Conservation (phyloP, 768 basidiomycete genomes). For the Leccinum variicolor region DNA sequence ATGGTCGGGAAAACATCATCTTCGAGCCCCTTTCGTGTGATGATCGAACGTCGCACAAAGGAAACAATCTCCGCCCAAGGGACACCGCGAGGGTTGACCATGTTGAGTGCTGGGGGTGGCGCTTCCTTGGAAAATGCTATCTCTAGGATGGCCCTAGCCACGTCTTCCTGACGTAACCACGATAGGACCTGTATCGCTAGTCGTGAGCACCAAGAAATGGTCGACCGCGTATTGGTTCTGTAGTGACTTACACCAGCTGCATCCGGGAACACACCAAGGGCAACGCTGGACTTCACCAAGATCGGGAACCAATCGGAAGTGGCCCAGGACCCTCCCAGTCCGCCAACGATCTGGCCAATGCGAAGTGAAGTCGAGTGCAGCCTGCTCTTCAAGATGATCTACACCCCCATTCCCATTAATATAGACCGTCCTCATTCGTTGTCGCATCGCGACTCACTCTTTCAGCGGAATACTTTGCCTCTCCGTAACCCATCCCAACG, state of each 20-base stretch:
- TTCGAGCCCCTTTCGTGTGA: constrained; percentile 5
- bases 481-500: constrained; percentile 42
- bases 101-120: constrained; percentile 28
- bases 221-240: neutral
- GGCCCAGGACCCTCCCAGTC: constrained; percentile 40
- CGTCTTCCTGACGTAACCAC: constrained; percentile 43
- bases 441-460: constrained; percentile 20
- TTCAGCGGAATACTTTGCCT: constrained; percentile 44
- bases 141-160: constrained; percentile 33
- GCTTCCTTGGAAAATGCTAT: constrained; percentile 17
- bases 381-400: constrained; percentile 39
- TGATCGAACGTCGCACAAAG: constrained; percentile 17
- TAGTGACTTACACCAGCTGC: constrained; percentile 31
- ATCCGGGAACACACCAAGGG: constrained; percentile 26
- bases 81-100: constrained; percentile 37
- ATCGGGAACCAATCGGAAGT: constrained; percentile 47
- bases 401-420: neutral
- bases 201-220: no score
- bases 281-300: constrained; percentile 34
- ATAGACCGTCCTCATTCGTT: neutral
- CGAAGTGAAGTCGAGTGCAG: constrained; percentile 37
- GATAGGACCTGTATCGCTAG: constrained; percentile 30
- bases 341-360: constrained; percentile 46
- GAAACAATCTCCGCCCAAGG: constrained; percentile 32
- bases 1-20: constrained; percentile 26